Base-by-base conservation (phyloP, 2,329 filamentous ascomycete species). In the Colletotrichum sp. region DNA sequence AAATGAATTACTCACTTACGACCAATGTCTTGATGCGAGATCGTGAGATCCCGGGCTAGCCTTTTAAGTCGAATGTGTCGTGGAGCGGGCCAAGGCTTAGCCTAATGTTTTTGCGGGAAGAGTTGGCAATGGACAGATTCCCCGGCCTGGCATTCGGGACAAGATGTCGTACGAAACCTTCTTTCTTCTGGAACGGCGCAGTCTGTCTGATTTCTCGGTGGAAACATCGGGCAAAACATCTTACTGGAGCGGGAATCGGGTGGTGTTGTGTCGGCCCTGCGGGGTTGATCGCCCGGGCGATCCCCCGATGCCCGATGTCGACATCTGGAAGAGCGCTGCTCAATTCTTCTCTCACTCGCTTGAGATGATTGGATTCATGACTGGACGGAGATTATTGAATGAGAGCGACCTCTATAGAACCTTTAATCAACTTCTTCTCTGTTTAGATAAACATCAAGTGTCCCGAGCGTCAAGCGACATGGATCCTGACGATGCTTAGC, bases 241-340 rank as follows among this genome's bases (percentile, higher is more conserved):
- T 72, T 24, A 34, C 34, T 49, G 44, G 57, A 59, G 32, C 64
- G 64, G 49, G 15, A 57, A 34, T 52, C 34, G 34, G 44, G 59
- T 55, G 49, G 32, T 76, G 63, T 32, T 24, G 32, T 68, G 26
- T 30, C 30, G 39, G 39, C 15, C 6, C 21, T 15, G 26, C 64
- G 73, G 73, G 39, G 16, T 18, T 65, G 16, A 4, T 26, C 70
- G 63, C 36, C 74, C 74, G 74, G 28, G 21, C 44, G 65, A 74
- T 74, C 34, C 4, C 39, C 74, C 74, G 74, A 76, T 60, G 64
- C 74, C 74, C 74, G 74, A 55, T 52, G 32, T 67, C 28, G 32
- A 63, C 30, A 68, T 57, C 30, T 62, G 18, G 12, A 18, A 32
- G 18, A 36, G n/a, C 7, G 4, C 59, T 16, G 12, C 15, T 63